phyloP scores from a whole-genome alignment of 371 early-diverging fungal genomes.

The Mortierella sp. region DNA sequence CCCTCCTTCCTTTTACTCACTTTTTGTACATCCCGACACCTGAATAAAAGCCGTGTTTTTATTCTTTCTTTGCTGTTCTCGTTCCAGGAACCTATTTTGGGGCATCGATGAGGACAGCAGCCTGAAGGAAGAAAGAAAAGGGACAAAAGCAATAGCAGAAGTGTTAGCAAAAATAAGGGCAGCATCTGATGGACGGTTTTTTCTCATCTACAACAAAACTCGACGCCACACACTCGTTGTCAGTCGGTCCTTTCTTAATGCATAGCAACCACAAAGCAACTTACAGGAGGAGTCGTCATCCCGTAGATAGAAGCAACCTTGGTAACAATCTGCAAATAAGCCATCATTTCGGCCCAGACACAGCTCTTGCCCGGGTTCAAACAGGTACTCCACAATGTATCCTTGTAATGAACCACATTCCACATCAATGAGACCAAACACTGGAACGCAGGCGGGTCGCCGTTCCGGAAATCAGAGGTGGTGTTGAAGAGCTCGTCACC shows the following conservation, averaged over 20 bases:
- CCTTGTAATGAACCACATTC: constrained; percentile 44
- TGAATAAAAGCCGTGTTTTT: not conserved
- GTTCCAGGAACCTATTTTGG: not conserved
- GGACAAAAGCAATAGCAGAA: not conserved
- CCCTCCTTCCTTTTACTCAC: not conserved
- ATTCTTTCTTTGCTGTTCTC: not conserved
- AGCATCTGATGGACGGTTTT: too few species aligned
- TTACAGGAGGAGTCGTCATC: constrained; percentile 32
- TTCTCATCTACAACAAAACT: too few species aligned
- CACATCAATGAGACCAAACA: constrained; percentile 37
- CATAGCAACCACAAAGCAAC: constrained; percentile 1
- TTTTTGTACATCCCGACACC: not conserved
- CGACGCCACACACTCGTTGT: too few species aligned
- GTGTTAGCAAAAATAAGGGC: not conserved
- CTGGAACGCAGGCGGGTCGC: constrained; percentile 33
- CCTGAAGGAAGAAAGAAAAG: not conserved
- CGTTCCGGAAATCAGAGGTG: not conserved
- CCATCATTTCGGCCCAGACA: constrained; percentile 46
- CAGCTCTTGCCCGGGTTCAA: constrained; percentile 28
- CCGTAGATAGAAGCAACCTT: constrained; percentile 42
- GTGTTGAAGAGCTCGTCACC: constrained; percentile 6
- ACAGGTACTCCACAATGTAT: constrained; percentile 28
- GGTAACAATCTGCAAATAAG: constrained; percentile 35
- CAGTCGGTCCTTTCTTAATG: too few species aligned
- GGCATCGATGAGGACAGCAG: not conserved